Evolutionary conservation across 2,329 filamentous ascomycete species (phyloP).

Genomic region (Fusarium paranaense): DNA sequence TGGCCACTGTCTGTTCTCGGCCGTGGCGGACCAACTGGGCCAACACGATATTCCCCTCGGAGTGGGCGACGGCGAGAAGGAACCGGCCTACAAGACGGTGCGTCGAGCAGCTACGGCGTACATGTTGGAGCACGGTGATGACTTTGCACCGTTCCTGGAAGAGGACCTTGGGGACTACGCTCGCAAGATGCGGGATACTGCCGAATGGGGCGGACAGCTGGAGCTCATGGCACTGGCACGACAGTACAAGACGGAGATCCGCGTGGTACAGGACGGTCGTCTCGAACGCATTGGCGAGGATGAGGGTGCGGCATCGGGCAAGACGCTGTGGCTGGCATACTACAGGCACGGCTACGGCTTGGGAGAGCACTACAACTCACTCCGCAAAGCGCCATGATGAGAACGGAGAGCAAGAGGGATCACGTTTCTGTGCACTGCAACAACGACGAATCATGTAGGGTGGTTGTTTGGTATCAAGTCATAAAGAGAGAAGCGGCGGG

Average conservation of each 20-base stretch:
- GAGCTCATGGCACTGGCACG: conserved; percentile 88
- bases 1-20: conserved; percentile 94
- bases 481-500: conserved; percentile 26
- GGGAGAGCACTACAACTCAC: conserved; percentile 96
- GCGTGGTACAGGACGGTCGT: conserved; percentile 85
- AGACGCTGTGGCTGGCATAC: conserved; percentile 86
- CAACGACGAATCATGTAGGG: conserved; percentile 37
- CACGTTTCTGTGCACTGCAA: conserved; percentile 36
- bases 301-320: conserved; percentile 63
- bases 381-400: conserved; percentile 62
- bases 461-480: conserved; percentile 40
- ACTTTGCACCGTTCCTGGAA: conserved; percentile 89
- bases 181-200: conserved; percentile 82
- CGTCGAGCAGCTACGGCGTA: conserved; percentile 80
- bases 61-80: conserved; percentile 21
- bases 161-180: conserved; percentile 81
- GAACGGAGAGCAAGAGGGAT: conserved; percentile 22
- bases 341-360: conserved; percentile 94
- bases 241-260: conserved; percentile 82
- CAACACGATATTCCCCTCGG: conserved; percentile 60
- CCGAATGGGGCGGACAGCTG: conserved; percentile 95
- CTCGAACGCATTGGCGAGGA: conserved; percentile 76
- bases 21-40: conserved; percentile 85
- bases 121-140: conserved; percentile 78
- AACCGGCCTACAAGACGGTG: conserved; percentile 72